Percentiles rank a stretch among this genome's conserved stretches.
These are phyloP conservation scores for Bryum argenteum DNA, from an alignment of 225 moss, liverwort and hornwort genomes.

Conservation along the genomic window DNA sequence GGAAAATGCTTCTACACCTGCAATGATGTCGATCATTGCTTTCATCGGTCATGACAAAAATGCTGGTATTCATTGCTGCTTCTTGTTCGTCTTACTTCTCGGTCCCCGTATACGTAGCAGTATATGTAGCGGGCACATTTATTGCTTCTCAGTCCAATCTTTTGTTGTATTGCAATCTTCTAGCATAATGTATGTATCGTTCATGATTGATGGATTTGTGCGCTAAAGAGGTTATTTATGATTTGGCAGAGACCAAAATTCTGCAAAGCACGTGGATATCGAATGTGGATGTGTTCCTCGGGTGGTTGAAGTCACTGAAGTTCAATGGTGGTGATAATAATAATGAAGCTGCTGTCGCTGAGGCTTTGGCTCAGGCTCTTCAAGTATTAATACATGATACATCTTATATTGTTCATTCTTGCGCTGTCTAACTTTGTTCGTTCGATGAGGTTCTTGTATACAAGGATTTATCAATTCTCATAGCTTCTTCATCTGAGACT, in stretches of 20 bases:
- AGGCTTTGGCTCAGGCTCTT: slow-evolving; percentile 88
- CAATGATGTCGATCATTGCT: slow-evolving; percentile 83
- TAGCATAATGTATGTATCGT: no score
- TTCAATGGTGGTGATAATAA: slow-evolving; percentile 88
- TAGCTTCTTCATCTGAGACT: slow-evolving; percentile 13
- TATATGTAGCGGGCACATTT: background rate
- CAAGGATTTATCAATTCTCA: background rate
- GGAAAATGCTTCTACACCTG: slow-evolving; percentile 62
- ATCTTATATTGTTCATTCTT: slow-evolving; percentile 2
- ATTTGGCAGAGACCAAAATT: no score
- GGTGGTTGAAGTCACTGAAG: slow-evolving; percentile 73
- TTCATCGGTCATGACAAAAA: slow-evolving; percentile 71
- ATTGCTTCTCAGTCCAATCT: background rate
- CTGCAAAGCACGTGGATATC: slow-evolving; percentile 92
- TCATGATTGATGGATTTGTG: no score
- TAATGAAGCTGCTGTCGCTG: slow-evolving; percentile 83
- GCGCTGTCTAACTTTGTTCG: background rate
- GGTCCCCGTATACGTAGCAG: background rate
- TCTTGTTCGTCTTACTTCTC: slow-evolving; percentile 23
- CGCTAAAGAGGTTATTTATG: no score
- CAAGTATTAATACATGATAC: slow-evolving; percentile 51
- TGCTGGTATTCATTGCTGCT: slow-evolving; percentile 53
- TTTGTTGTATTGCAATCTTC: slow-evolving; percentile 66
- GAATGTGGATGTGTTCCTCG: slow-evolving; percentile 78
- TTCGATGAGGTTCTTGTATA: slow-evolving; percentile 6